Percentiles rank a stretch among this genome's conserved stretches.
phyloP scores from a whole-genome alignment of 352 stramenopile species.

The Blastocystis sp. region DNA sequence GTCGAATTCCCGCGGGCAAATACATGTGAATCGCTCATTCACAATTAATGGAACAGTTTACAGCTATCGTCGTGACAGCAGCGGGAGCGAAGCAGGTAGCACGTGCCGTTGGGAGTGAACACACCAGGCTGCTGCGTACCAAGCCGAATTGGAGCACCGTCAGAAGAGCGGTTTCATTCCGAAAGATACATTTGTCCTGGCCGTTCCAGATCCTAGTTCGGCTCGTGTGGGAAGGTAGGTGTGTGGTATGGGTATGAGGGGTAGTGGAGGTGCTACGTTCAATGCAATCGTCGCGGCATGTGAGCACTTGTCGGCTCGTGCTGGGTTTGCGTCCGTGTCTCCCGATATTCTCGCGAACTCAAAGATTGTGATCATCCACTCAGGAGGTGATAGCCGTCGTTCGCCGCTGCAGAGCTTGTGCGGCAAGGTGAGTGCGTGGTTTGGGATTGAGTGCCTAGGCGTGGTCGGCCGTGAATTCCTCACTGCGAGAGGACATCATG shows the following conservation, averaged over 20 bases:
- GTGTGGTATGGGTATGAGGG: neutral
- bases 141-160: slow-evolving; percentile 52
- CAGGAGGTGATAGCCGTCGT: slow-evolving; percentile 53
- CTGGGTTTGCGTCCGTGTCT: slow-evolving; percentile 55
- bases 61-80: slow-evolving; percentile 54
- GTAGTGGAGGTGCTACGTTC: slow-evolving; percentile 57
- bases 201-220: slow-evolving; percentile 52
- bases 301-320: slow-evolving; percentile 52
- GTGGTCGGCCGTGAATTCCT: slow-evolving; percentile 50
- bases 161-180: slow-evolving; percentile 57
- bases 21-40: too few species aligned
- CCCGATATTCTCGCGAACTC: slow-evolving; percentile 51
- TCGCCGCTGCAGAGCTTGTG: slow-evolving; percentile 56
- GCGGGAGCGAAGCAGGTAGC: slow-evolving; percentile 48
- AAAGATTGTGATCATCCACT: slow-evolving; percentile 58
- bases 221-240: slow-evolving; percentile 54
- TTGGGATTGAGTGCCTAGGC: neutral
- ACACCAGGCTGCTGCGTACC: slow-evolving; percentile 38
- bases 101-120: neutral
- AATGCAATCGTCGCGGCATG: slow-evolving; percentile 57
- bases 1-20: slow-evolving; percentile 5
- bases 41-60: slow-evolving; percentile 55
- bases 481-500: slow-evolving; percentile 40
- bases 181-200: slow-evolving; percentile 55
- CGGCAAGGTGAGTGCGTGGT: slow-evolving; percentile 1